Conservation (phyloP, 345 rosid species). For the Dipteronia sinensis region DNA sequence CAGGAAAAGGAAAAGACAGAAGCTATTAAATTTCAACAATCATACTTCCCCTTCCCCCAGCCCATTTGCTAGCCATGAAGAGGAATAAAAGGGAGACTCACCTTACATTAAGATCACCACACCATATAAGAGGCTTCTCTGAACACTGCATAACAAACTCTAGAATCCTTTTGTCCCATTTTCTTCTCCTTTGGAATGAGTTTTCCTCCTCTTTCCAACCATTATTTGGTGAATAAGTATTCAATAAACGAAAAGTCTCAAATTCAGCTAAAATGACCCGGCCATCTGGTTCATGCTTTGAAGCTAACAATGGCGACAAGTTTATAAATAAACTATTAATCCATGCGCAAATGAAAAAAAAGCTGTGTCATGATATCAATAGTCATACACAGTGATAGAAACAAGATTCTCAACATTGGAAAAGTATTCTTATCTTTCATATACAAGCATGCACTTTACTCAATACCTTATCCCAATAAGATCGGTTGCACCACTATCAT, state of each 20-base stretch:
- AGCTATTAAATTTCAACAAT: background rate
- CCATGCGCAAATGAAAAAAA: background rate
- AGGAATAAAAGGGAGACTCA: constrained; percentile 18
- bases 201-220: constrained; percentile 99
- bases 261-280: constrained; percentile 93
- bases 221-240: constrained; percentile 92
- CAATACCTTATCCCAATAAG: background rate
- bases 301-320: constrained; percentile 44
- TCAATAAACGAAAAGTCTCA: constrained; percentile 66
- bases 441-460: background rate
- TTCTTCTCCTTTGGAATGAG: constrained; percentile 88
- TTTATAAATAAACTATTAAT: constrained; percentile 10
- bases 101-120: constrained; percentile 98
- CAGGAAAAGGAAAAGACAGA: background rate
- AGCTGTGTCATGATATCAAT: background rate
- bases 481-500: background rate
- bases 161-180: constrained; percentile 87
- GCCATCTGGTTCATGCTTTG: constrained; percentile 93
- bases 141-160: constrained; percentile 68
- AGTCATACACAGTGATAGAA: background rate
- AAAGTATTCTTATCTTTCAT: background rate
- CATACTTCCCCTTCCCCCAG: background rate
- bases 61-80: background rate
- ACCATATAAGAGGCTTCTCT: constrained; percentile 93
- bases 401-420: background rate